These are phyloP conservation scores for Pestalotiopsis fici DNA, from an alignment of 2,329 filamentous ascomycete species.

Conservation along the genomic window DNA sequence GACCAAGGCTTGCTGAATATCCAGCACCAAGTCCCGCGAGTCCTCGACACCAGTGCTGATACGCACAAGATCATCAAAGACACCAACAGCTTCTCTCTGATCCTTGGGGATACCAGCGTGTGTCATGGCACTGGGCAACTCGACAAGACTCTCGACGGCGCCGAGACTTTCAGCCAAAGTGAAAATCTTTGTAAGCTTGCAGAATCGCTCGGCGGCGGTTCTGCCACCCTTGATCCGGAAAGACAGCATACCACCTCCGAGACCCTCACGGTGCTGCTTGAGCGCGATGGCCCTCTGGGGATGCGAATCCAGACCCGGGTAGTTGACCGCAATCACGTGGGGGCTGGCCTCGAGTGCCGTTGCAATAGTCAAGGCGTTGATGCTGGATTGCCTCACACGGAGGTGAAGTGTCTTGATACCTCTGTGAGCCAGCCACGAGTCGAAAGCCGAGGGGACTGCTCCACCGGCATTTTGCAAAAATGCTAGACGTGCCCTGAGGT, in stretches of 20 bases:
- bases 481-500: conserved; percentile 72
- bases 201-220: conserved; percentile 87
- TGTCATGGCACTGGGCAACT: conserved; percentile 95
- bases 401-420: conserved; percentile 96
- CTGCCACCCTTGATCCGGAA: conserved; percentile 92
- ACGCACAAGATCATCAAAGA: conserved; percentile 91
- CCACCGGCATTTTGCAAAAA: conserved; percentile 98
- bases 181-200: conserved; percentile 85
- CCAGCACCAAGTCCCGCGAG: conserved; percentile 76
- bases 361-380: conserved; percentile 80
- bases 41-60: conserved; percentile 96
- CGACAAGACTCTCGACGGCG: conserved; percentile 87
- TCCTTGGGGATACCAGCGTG: conserved; percentile 92
- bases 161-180: conserved; percentile 91
- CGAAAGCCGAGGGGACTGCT: conserved; percentile 90
- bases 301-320: conserved; percentile 87
- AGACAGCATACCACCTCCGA: conserved; percentile 96
- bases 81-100: conserved; percentile 87
- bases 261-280: conserved; percentile 89
- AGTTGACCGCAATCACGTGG: conserved; percentile 88
- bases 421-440: conserved; percentile 97
- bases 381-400: conserved; percentile 80
- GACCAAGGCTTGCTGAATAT: conserved; percentile 82
- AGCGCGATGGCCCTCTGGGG: conserved; percentile 81
- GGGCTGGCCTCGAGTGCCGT: conserved; percentile 75